Base-by-base conservation (phyloP, 305 asterid genomes). In the Rubia balearica region DNA sequence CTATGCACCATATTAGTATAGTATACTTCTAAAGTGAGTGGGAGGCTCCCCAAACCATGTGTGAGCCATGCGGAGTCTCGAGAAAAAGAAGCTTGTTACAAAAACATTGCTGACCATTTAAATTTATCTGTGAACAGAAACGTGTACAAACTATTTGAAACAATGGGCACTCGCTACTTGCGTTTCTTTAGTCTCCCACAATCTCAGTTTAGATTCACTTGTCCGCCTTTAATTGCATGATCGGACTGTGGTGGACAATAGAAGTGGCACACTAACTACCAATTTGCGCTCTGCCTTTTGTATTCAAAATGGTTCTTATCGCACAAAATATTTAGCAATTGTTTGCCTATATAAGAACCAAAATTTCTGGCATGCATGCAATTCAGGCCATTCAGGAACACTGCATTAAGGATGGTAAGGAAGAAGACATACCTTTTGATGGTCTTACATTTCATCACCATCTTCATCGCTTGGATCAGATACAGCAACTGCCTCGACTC, bases 231-330 rank as follows among this genome's bases (percentile, higher is more conserved):
- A 14, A 63, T 63, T 7, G n/a, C 48, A 41, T 41, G 45, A 64
- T 62, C 45, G 40, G 17, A 38, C 51, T n/a, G 33, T 64, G 68
- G 68, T 64, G 68, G 68, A 64, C 27, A 40, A 16, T 24, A 22
- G 42, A 45, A 67, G 60, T 67, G 71, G 71, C 60, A 67, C 71
- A 46, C 60, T 67, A 67, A 36, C 40, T 22, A 7, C 6, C 0
- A 40, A n/a, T 33, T 30, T 13, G 2, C 7, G 19, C 7, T 0
- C 9, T 56, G 7, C 66, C 7, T 33, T 27, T 13, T 49, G 56
- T 49, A 16, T 49, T 4, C 56, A 49, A 49, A 49, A 49, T 49
- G 56, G 56, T 49, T 49, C 56, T 49, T 14, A 16, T 14, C 8
- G 17, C 56, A 5, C 21, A 49, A 48, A 48, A 5, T 24, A 8